phyloP scores from a whole-genome alignment of 2,329 filamentous ascomycete genomes.

The Pezicula neosporulosa region DNA sequence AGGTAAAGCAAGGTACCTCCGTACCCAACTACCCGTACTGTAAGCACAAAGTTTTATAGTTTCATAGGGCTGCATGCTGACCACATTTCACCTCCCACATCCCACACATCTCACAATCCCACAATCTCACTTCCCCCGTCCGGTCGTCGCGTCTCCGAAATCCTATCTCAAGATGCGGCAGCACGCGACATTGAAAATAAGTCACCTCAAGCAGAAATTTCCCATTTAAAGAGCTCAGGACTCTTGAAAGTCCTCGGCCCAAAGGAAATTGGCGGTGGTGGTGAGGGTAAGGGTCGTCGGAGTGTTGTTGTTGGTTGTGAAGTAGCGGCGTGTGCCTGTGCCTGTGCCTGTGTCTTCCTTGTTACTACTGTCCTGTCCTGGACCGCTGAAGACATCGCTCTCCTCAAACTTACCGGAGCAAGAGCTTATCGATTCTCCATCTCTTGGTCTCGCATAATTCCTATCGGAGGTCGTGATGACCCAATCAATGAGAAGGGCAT shows the following conservation, averaged over 20 bases:
- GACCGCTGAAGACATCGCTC: conserved; percentile 71
- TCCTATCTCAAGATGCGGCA: conserved; percentile 45
- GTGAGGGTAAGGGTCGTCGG: no score
- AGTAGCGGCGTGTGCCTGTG: no score
- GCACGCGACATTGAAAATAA: conserved; percentile 48
- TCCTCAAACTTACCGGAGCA: conserved; percentile 72
- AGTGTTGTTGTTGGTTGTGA: no score
- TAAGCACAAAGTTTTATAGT: no score
- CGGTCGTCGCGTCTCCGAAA: conserved; percentile 40
- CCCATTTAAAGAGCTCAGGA: conserved; percentile 47
- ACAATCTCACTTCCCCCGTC: no score
- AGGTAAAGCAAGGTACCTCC: no score
- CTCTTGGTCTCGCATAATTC: conserved; percentile 82
- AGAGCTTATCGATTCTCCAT: conserved; percentile 81
- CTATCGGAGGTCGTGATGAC: conserved; percentile 78
- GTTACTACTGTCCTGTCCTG: no score
- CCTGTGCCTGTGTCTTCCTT: no score
- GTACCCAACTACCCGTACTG: no score
- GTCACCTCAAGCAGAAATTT: conserved; percentile 46
- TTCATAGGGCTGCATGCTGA: no score
- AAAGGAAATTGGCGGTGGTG: conserved; percentile 48
- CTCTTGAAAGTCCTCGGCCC: conserved; percentile 47
- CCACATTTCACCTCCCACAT: no score
- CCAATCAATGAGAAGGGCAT: conserved; percentile 76
- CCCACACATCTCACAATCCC: no score